A percentile compares a stretch with the other conserved stretches of the same genome.
phyloP scores from a whole-genome alignment of 352 stramenopile species.

The Thalassiosira mediterranea region DNA sequence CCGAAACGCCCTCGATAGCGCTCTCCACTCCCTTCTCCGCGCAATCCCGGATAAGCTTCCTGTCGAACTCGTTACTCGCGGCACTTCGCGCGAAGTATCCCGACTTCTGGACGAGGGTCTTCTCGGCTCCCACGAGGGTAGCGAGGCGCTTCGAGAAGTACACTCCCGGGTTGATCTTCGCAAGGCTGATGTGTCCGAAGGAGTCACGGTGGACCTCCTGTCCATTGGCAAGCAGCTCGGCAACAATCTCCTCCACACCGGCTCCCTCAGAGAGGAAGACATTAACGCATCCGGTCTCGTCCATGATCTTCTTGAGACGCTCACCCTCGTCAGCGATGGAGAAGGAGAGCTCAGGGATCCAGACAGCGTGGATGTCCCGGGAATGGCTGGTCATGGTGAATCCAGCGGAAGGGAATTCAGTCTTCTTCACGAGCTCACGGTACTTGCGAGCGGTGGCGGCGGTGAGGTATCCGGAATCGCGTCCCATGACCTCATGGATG shows the following conservation, averaged over 20 bases:
- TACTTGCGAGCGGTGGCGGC: conserved; percentile 79
- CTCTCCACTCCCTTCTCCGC: conserved; percentile 72
- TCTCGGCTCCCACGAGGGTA: conserved; percentile 78
- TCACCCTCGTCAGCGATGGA: conserved; percentile 72
- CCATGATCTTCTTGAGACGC: conserved; percentile 84
- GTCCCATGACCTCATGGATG: conserved; percentile 85
- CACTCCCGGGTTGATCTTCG: conserved; percentile 82
- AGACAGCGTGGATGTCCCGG: conserved; percentile 84
- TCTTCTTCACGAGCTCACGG: conserved; percentile 52
- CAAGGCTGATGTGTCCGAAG: conserved; percentile 84
- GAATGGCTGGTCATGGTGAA: conserved; percentile 50
- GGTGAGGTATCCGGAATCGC: conserved; percentile 84
- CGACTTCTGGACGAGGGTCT: conserved; percentile 85
- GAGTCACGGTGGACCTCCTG: conserved; percentile 78
- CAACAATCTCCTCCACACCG: conserved; percentile 83
- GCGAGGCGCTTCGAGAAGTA: conserved; percentile 83
- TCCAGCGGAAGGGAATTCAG: conserved; percentile 43
- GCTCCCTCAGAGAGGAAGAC: conserved; percentile 85
- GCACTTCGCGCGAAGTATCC: conserved; percentile 84
- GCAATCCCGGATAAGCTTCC: conserved; percentile 79
- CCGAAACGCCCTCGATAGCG: conserved; percentile 75
- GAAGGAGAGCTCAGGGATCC: conserved; percentile 81
- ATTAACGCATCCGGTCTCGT: conserved; percentile 83
- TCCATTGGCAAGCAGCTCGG: conserved; percentile 73
- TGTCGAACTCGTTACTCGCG: conserved; percentile 83